phyloP scores from a whole-genome alignment of 2,329 filamentous ascomycete species.

The Aspergillus costaricaensis region DNA sequence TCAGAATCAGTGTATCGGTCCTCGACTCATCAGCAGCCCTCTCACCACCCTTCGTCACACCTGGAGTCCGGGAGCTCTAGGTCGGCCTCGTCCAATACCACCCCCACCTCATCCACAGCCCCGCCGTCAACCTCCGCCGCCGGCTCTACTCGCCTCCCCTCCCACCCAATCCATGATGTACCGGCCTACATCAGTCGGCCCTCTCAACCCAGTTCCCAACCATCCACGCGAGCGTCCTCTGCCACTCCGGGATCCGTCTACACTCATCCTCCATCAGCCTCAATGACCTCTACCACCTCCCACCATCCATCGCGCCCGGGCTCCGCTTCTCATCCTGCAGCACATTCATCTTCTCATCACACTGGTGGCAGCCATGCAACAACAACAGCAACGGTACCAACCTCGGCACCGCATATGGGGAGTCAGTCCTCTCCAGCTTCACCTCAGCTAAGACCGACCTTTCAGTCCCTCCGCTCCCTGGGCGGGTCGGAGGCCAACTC shows the following conservation, averaged over 20 bases:
- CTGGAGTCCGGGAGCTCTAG: conserved; percentile 32
- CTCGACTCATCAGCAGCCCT: conserved; percentile 29
- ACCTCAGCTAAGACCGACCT: conserved; percentile 49
- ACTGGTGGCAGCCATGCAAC: conserved; percentile 28
- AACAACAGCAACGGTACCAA: conserved; percentile 30
- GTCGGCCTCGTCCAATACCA: conserved; percentile 35
- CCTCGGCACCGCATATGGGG: conserved; percentile 28
- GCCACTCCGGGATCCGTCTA: conserved; percentile 22
- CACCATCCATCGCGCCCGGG: conserved; percentile 31
- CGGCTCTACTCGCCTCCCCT: conserved; percentile 35
- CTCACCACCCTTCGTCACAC: conserved; percentile 27
- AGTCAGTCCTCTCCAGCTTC: conserved; percentile 46
- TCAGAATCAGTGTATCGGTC: conserved; percentile 42
- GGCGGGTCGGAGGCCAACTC: conserved; percentile 48
- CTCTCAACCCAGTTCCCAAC: conserved; percentile 29
- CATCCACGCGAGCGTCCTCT: conserved; percentile 29
- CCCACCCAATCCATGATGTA: conserved; percentile 34
- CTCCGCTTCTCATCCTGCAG: conserved; percentile 14
- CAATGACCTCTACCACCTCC: conserved; percentile 53
- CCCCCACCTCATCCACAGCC: conserved; percentile 41
- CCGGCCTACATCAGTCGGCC: conserved; percentile 37
- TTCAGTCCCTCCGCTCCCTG: conserved; percentile 46
- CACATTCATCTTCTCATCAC: conserved; percentile 23
- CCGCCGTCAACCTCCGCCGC: conserved; percentile 36
- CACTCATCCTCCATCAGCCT: conserved; percentile 35